Percentiles rank a stretch among this genome's conserved stretches.
These are phyloP conservation scores for Jamesozyma spencerorum DNA, from an alignment of 805 yeast genomes.

Conservation along the genomic window DNA sequence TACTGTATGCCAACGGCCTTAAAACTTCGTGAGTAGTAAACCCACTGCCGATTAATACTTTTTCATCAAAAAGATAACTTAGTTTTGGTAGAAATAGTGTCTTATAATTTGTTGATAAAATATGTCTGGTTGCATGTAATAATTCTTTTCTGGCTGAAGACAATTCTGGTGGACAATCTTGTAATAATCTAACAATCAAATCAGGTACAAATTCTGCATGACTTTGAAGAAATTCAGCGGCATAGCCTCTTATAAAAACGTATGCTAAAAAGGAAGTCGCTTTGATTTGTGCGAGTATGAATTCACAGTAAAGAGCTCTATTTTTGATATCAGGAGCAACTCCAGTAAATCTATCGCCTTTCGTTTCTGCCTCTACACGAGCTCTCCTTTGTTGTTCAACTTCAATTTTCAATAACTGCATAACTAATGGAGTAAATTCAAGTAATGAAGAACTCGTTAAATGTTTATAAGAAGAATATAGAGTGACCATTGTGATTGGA, in stretches of 20 bases:
- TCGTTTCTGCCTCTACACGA: slow-evolving; percentile 45
- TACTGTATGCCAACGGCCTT: slow-evolving; percentile 87
- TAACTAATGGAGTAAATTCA: slow-evolving; percentile 69
- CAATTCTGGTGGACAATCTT: slow-evolving; percentile 91
- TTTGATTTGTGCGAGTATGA: slow-evolving; percentile 86
- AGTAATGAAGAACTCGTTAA: slow-evolving; percentile 65
- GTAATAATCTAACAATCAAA: slow-evolving; percentile 71
- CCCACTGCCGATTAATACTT: slow-evolving; percentile 84
- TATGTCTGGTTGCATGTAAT: slow-evolving; percentile 88
- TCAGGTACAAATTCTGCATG: slow-evolving; percentile 70
- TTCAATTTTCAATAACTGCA: slow-evolving; percentile 63
- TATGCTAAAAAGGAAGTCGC: slow-evolving; percentile 93
- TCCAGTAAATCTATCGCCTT: slow-evolving; percentile 53
- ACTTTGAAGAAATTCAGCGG: slow-evolving; percentile 49
- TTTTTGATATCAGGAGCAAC: slow-evolving; percentile 70
- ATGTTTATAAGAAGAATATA: slow-evolving; percentile 79
- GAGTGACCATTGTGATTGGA: slow-evolving; percentile 91
- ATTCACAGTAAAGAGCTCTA: slow-evolving; percentile 75
- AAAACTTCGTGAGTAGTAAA: slow-evolving; percentile 83
- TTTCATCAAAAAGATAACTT: slow-evolving; percentile 76
- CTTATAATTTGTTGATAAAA: slow-evolving; percentile 83
- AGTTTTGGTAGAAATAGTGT: slow-evolving; percentile 75
- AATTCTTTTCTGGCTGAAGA: slow-evolving; percentile 88
- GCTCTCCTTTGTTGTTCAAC: slow-evolving; percentile 74
- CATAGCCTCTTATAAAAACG: slow-evolving; percentile 75